Percentiles rank a stretch among this genome's conserved stretches.
These are phyloP conservation scores for Penicillium polonicum DNA, from an alignment of 2,329 filamentous ascomycete species.

Conservation along the genomic window DNA sequence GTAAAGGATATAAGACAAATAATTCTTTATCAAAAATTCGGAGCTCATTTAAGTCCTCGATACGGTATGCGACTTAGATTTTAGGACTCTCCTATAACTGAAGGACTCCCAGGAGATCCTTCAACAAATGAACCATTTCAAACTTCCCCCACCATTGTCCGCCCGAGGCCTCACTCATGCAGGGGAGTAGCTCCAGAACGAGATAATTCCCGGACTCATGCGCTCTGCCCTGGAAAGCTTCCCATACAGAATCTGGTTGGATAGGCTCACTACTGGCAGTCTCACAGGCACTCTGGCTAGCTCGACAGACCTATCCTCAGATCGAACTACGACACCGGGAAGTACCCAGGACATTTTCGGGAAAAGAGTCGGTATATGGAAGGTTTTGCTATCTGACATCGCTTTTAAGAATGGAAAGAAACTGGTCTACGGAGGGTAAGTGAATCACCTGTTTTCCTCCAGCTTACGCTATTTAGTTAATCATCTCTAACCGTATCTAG, in stretches of 20 bases:
- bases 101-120: neutral
- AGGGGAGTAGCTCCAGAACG: slow-evolving; percentile 1
- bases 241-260: slow-evolving; percentile 20
- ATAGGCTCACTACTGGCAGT: slow-evolving; percentile 2
- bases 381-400: slow-evolving; percentile 17
- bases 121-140: neutral
- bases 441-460: neutral
- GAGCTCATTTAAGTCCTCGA: no score
- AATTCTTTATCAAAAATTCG: no score
- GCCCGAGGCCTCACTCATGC: neutral
- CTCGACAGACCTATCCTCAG: neutral
- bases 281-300: neutral
- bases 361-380: slow-evolving; percentile 19
- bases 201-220: slow-evolving; percentile 9
- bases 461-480: no score
- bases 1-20: no score
- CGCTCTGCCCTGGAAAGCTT: slow-evolving; percentile 13
- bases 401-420: slow-evolving; percentile 15
- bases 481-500: neutral
- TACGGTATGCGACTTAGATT: no score
- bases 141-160: neutral
- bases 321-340: neutral
- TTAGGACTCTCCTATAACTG: no score
- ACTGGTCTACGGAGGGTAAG: slow-evolving; percentile 2
- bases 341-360: slow-evolving; percentile 17